Evolutionary conservation across 495 filamentous ascomycete species (phyloP).

Genomic region (Beverwykella pulmonaria): DNA sequence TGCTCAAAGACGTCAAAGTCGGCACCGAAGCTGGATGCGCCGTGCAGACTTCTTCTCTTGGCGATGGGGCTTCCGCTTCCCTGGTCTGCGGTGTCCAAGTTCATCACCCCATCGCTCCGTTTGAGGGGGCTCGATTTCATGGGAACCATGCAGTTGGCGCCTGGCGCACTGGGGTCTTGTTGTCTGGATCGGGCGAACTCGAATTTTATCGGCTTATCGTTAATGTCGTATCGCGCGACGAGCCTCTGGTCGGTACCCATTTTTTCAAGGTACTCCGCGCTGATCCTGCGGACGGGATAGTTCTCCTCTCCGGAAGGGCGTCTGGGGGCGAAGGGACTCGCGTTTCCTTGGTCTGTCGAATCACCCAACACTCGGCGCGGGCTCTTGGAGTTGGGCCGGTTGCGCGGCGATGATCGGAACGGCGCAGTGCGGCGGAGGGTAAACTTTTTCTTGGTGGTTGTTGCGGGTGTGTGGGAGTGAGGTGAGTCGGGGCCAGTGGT

Average conservation of each 20-base stretch:
- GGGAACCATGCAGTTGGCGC: slow-evolving; percentile 47
- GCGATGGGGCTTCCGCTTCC: slow-evolving; percentile 71
- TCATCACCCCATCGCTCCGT: slow-evolving; percentile 87
- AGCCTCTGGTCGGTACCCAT: slow-evolving; percentile 19
- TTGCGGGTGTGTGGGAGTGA: neutral
- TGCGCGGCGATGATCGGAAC: slow-evolving; percentile 53
- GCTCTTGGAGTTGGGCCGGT: slow-evolving; percentile 68
- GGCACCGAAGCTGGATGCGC: slow-evolving; percentile 57
- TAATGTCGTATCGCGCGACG: slow-evolving; percentile 20
- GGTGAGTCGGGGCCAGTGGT: slow-evolving; percentile 15
- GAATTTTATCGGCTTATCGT: slow-evolving; percentile 45
- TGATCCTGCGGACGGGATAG: slow-evolving; percentile 15
- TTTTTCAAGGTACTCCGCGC: slow-evolving; percentile 15
- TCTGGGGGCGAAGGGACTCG: slow-evolving; percentile 51
- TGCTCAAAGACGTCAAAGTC: slow-evolving; percentile 74
- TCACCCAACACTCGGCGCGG: slow-evolving; percentile 76
- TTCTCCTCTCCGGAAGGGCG: slow-evolving; percentile 57
- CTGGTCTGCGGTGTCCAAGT: slow-evolving; percentile 70
- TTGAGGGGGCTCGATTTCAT: slow-evolving; percentile 84
- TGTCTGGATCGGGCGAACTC: slow-evolving; percentile 41
- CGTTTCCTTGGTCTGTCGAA: slow-evolving; percentile 71
- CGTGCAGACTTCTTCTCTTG: slow-evolving; percentile 83
- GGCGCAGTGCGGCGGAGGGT: slow-evolving; percentile 50
- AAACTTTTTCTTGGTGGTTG: slow-evolving; percentile 39
- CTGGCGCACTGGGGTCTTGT: slow-evolving; percentile 26